A percentile compares a stretch with the other conserved stretches of the same genome.
phyloP scores from a whole-genome alignment of 2,329 filamentous ascomycete species.

The Trichoderma endophyticum region DNA sequence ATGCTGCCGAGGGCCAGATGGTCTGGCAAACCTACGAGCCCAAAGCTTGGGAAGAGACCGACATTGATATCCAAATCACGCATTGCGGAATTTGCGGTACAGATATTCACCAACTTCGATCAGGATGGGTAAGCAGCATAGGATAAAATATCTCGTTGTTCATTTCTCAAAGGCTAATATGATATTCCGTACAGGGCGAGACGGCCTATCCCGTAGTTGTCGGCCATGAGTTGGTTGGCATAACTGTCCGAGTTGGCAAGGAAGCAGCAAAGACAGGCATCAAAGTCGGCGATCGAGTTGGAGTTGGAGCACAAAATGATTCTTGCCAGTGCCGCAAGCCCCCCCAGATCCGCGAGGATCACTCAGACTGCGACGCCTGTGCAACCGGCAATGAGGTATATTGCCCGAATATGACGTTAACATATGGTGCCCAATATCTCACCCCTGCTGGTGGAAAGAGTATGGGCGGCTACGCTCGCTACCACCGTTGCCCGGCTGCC shows the following conservation, averaged over 20 bases:
- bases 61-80: constrained; percentile 11
- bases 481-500: constrained; percentile 31
- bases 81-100: constrained; percentile 11
- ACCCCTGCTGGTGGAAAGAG: constrained; percentile 3
- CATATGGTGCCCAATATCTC: constrained; percentile 41
- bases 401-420: constrained; percentile 58
- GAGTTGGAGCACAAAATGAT: constrained; percentile 64
- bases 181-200: constrained; percentile 18
- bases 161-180: background rate
- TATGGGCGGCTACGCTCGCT: constrained; percentile 39
- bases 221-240: constrained; percentile 66
- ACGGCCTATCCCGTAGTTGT: constrained; percentile 46
- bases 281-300: constrained; percentile 61
- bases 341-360: constrained; percentile 4
- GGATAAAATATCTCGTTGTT: too few species aligned
- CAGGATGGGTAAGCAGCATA: constrained; percentile 3
- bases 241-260: constrained; percentile 50
- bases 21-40: background rate
- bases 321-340: constrained; percentile 61
- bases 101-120: constrained; percentile 10
- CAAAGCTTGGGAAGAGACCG: constrained; percentile 8
- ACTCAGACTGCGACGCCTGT: constrained; percentile 39
- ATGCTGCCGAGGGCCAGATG: constrained; percentile 3
- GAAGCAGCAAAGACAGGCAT: constrained; percentile 39
- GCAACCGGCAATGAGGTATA: constrained; percentile 66